Base-by-base conservation (phyloP, 176 grass and related monocot species). In the Bonia amplexicaulis region DNA sequence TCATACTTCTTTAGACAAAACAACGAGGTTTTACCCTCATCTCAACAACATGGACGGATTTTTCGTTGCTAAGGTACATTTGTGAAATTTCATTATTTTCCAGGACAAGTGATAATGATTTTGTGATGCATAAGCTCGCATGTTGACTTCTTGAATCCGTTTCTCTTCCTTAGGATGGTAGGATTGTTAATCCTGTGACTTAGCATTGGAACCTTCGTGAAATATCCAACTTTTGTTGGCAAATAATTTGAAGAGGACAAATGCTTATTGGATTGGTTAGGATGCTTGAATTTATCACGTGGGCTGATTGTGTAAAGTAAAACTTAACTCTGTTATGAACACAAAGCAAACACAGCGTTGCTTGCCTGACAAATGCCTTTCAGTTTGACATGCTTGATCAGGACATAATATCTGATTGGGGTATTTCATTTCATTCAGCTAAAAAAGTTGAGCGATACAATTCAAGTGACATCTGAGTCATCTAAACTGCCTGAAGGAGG, bases 1-100 rank as follows among this genome's bases (percentile, higher is more conserved):
- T 77, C 97, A 99, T 85, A 94, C 93, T 40, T 99, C 97, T 44
- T 85, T 96, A 78, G 92, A 96, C 16, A 96, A 94, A 94, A 96
- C 97, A 90, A 94, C 93, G 85, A 87, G 97, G 20, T 99, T 99
- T 86, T 99, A 96, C 96, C 97, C 97, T 61, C 97, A 99, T 92
- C 93, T 99, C 27, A 96, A 99, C 85, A 96, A 99, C 79, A 99
- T 99, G 97, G 97, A 99, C 85, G 97, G 97, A 2, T 99, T 99
- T 90, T 99, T 99, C 49, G 93, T 99, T 61, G 97, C 97, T 1
- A 99, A 99, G 93, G 97, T 99, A 91, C 35, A 45, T 48, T 7
- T 68, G 57, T 71, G 12, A 20, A 37, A 52, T 80, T 80, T 84
- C 15, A 67, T 64, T 83, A 27, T 39, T 86, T 76, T 57, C 20